phyloP scores from a whole-genome alignment of 1,284 basidiomycete genomes.

The Anthracocystis setariae region DNA sequence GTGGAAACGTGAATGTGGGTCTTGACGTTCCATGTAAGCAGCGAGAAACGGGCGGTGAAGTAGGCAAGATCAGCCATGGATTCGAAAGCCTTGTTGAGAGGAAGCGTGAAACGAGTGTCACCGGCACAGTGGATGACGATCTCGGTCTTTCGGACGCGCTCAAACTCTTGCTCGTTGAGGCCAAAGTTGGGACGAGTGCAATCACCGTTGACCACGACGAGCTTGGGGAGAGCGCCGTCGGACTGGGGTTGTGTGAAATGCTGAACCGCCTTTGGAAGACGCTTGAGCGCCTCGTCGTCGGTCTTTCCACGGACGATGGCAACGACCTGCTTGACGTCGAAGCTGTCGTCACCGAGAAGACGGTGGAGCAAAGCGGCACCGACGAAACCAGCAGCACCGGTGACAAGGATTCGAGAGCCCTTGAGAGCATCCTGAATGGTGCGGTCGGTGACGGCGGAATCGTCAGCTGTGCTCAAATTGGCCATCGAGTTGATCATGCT shows the following conservation, averaged over 20 bases:
- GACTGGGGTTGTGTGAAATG: constrained; percentile 29
- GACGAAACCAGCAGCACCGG: constrained; percentile 50
- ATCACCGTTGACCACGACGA: constrained; percentile 46
- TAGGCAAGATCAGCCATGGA: constrained; percentile 46
- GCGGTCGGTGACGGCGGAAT: constrained; percentile 17
- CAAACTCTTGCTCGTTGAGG: constrained; percentile 32
- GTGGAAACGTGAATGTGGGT: constrained; percentile 52
- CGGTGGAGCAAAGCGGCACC: constrained; percentile 44
- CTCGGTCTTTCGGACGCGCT: constrained; percentile 44
- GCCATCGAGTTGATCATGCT: constrained; percentile 28
- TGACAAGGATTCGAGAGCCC: constrained; percentile 43
- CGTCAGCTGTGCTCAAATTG: constrained; percentile 16
- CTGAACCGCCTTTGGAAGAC: constrained; percentile 40
- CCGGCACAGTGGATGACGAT: constrained; percentile 52
- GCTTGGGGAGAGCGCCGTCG: constrained; percentile 27
- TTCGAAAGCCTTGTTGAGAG: constrained; percentile 35
- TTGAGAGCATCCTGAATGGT: constrained; percentile 35
- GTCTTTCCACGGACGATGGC: constrained; percentile 46
- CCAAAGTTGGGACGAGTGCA: constrained; percentile 45
- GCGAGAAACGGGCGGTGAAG: constrained; percentile 46
- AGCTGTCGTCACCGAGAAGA: constrained; percentile 24
- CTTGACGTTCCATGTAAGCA: constrained; percentile 49
- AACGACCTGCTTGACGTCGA: constrained; percentile 46
- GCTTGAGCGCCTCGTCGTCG: constrained; percentile 34
- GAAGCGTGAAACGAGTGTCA: constrained; percentile 47